Evolutionary conservation across 495 filamentous ascomycete genomes (phyloP).

Genomic region (Neurospora sp.): DNA sequence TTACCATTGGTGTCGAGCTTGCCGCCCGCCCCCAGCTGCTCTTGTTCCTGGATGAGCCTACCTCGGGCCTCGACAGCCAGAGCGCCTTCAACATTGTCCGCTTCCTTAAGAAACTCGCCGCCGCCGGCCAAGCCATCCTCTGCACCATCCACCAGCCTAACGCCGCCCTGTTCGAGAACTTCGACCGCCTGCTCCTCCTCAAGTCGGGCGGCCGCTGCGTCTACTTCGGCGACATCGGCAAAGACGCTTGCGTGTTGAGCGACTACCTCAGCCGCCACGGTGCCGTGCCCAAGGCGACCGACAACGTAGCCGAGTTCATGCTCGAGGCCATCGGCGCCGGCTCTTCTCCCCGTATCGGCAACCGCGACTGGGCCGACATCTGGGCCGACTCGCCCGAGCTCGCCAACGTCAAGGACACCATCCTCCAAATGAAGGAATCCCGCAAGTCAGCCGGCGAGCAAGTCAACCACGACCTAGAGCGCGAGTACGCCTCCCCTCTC

Average conservation of each 20-base stretch:
- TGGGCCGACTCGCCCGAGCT: slow-evolving; percentile 66
- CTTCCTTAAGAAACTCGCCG: slow-evolving; percentile 76
- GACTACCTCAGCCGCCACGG: slow-evolving; percentile 44
- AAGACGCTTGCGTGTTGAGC: slow-evolving; percentile 36
- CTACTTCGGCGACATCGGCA: slow-evolving; percentile 56
- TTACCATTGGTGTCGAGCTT: slow-evolving; percentile 84
- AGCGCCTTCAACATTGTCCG: slow-evolving; percentile 82
- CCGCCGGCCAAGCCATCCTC: slow-evolving; percentile 76
- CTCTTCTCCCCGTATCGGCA: slow-evolving; percentile 57
- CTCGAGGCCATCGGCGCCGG: slow-evolving; percentile 80
- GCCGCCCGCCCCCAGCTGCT: slow-evolving; percentile 79
- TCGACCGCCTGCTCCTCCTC: slow-evolving; percentile 59
- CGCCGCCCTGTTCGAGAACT: slow-evolving; percentile 74
- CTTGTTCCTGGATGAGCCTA: slow-evolving; percentile 86
- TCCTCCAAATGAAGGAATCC: slow-evolving; percentile 54
- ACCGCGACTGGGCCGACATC: slow-evolving; percentile 71
- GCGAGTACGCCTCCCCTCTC: slow-evolving; percentile 66
- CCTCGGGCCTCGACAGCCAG: slow-evolving; percentile 76
- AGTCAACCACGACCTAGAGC: slow-evolving; percentile 35
- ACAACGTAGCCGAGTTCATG: slow-evolving; percentile 81
- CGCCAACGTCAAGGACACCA: slow-evolving; percentile 53
- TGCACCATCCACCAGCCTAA: slow-evolving; percentile 92
- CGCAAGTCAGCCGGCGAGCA: slow-evolving; percentile 38
- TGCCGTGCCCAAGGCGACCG: slow-evolving; percentile 42
- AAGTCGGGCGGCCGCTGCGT: slow-evolving; percentile 60